Evolutionary conservation across 805 yeast species (phyloP), one percentile per base, ranked within the genome.

Genomic region (Starmerella bombi): DNA sequence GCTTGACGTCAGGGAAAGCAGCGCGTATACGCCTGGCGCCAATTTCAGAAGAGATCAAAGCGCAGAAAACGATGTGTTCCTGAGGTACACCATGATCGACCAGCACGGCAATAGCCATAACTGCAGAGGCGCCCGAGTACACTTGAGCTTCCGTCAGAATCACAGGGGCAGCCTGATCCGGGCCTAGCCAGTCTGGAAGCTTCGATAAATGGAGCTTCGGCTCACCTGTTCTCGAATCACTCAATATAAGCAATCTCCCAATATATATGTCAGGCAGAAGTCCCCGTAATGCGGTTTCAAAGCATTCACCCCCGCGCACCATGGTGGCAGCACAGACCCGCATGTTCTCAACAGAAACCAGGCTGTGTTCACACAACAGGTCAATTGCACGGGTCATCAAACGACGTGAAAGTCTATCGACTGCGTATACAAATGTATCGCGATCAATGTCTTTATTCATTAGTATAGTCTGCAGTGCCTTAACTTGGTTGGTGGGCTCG

Each of bases 231-330:
- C 66, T 61, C 0, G 91, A 67, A 58, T 86, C 94, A 6, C 93
- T 77, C 59, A 85, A 94, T 51, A 88, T 85, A 35, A 88, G 64
- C 19, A 88, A 58, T 54, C 86, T 82, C 0, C 98, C 97, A 27
- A 84, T 68, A 9, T 74, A 69, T 10, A 83, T 75, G 37, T 77
- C 83, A 1, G 95, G 88, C 20, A 84, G 66, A 0, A 86, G 73
- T 49, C 75, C 75, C 44, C 80, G 72, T 30, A 88, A 64, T 0
- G 94, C 78, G 23, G 70, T 72, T 72, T 81, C 77, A 54, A 86
- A 86, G 55, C 94, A 82, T 57, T 85, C 96, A 4, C 98, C 98
- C 0, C 94, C 85, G 48, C 94, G 69, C 23, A 86, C 77, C 32
- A 86, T 73, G 47, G 79, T 79, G 5, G 84, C 80, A 0, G 91